A percentile compares a stretch with the other conserved stretches of the same genome.
Evolutionary conservation across 306 rosid genomes (phyloP).

Genomic region (Glycyrrhiza uralensis): DNA sequence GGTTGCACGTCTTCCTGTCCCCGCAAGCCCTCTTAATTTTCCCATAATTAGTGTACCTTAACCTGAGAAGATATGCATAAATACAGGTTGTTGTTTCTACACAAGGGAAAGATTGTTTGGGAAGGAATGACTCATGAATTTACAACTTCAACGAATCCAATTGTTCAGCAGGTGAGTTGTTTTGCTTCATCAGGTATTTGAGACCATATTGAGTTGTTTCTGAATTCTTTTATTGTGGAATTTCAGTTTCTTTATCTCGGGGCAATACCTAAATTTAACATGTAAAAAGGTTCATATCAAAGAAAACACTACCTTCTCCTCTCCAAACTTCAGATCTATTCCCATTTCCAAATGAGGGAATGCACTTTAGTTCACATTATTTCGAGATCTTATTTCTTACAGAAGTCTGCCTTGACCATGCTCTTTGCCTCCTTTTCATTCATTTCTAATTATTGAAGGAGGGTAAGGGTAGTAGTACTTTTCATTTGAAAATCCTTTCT

Average conservation of each 20-base stretch:
- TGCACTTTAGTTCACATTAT: not conserved
- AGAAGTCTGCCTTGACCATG: not conserved
- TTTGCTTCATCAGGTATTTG: not conserved
- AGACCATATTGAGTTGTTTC: not conserved
- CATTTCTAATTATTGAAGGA: not conserved
- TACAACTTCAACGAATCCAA: conserved; percentile 74
- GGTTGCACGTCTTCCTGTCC: not conserved
- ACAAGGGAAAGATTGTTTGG: conserved; percentile 94
- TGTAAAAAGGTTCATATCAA: not conserved
- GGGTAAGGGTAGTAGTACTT: not conserved
- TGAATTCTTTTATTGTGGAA: not conserved
- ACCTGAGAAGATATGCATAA: conserved; percentile 8
- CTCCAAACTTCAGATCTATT: not conserved
- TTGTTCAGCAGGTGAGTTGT: conserved; percentile 81
- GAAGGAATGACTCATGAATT: conserved; percentile 96
- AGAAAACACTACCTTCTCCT: not conserved
- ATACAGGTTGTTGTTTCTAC: conserved; percentile 77
- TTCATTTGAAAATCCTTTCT: not conserved
- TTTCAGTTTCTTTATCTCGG: conserved; percentile 3
- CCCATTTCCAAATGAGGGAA: not conserved
- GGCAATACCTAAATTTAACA: not conserved
- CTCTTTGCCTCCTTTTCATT: not conserved
- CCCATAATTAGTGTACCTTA: not conserved
- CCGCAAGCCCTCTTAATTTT: not conserved
- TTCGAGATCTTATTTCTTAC: not conserved